Base-by-base conservation (phyloP, 208 protist genomes). In the Trypanosoma platydactyli region DNA sequence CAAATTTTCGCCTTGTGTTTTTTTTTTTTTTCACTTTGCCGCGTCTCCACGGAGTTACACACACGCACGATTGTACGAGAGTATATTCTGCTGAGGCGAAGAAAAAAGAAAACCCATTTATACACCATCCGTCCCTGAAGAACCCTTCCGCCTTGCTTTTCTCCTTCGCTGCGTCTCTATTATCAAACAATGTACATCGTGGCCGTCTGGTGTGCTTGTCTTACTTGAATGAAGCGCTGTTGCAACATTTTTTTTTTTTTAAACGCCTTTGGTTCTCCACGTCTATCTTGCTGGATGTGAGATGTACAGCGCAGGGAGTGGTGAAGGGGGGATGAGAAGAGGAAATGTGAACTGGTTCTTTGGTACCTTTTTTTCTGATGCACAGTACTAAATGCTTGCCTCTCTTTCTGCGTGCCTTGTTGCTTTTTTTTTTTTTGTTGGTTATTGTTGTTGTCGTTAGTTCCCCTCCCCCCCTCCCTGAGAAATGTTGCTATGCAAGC, bases 401-500 rank as follows among this genome's bases (percentile, higher is more conserved):
- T 49, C 13, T 49, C 13, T 15, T 18, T 49, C 15, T 49, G 20
- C 20, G 3, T 49, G 20, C 20, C 5, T 49, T 49, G 3, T 49
- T 49, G 45, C 18, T 3, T 15, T 49, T n/a, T 5, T 3, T 24
- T 18, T 18, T 3, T 49, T 49, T n/a, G 45, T 12, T 3, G 5
- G 20, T 49, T 49, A 15, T 45, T 15, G 41, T 45, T 45, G 41
- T 45, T 45, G 41, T 45, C 12, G 41, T 7, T 7, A 45, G 15
- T 45, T n/a, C n/a, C n/a, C 33, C 33, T 9, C 33, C 5, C 33
- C 3, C 9, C 33, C 33, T 9, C 12, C 1, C 9, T 61, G 35
- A 30, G 29, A n/a, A 57, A 91, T 91, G 85, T 53, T 91, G 38
- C 76, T 91, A 7, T 80, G 77, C 61, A 87, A 81, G 63, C 85